Base-by-base conservation (phyloP, 2,329 filamentous ascomycete genomes). In the Trichoderma sp. region DNA sequence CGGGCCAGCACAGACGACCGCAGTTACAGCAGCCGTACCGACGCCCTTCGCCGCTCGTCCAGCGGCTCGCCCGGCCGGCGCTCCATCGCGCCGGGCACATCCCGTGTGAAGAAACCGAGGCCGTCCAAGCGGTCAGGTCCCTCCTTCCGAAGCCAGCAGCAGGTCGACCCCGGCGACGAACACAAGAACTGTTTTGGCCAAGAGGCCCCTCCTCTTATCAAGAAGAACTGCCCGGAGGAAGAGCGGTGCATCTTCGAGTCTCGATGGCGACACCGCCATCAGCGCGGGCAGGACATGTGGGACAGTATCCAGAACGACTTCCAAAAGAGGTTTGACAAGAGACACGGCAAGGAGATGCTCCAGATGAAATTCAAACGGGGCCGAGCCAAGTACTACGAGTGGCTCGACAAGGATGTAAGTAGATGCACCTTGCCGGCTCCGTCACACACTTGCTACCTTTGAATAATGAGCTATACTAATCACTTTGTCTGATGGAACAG, bases 211-310 rank as follows among this genome's bases (percentile, higher is more conserved):
- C 77, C 79, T 24, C 74, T 70, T 2, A 75, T 85, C 50, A 81
- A 80, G 63, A 72, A 75, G 24, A 77, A 77, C 19, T 81, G 82
- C 28, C 80, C 81, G 1, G 77, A 80, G 2, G 79, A 84, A 41
- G 80, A 83, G 66, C 77, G 76, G 24, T 82, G 75, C 59, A 78
- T 87, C 39, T 81, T 85, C 56, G 75, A 82, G 28, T 77, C 82
- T n/a, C 77, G 83, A 14, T 80, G 79, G 71, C 71, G 78, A 26
- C 78, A 80, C 68, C 74, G 78, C 17, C 70, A 78, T 21, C 77
- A 79, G 59, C 83, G 83, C 69, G 84, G 84, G 17, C 83, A 83
- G 68, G 82, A 83, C 41, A 86, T 86, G 83, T 87, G 84, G 84
- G 80, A 83, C 26, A 76, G 78, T 45, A 85, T 87, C 65, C 78